phyloP scores from a whole-genome alignment of 2,329 filamentous ascomycete species.

The Cryphonectria japonica region DNA sequence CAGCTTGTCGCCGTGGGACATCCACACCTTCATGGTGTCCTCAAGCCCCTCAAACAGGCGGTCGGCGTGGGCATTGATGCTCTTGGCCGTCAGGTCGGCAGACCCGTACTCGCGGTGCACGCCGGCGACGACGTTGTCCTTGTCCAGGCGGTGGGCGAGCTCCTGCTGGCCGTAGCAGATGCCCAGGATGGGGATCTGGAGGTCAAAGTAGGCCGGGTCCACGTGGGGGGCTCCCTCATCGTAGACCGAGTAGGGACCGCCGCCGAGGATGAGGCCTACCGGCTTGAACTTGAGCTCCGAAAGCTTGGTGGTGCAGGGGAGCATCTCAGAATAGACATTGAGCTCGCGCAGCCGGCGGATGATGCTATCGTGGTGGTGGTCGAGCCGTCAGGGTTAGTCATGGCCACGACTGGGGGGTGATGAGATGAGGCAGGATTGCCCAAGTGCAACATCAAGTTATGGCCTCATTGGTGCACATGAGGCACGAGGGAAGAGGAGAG shows the following conservation, averaged over 20 bases:
- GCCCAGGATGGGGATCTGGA: slow-evolving; percentile 62
- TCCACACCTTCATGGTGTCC: slow-evolving; percentile 65
- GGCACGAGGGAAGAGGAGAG: not conserved
- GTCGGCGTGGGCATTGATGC: slow-evolving; percentile 65
- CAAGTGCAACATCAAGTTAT: not conserved
- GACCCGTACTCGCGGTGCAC: slow-evolving; percentile 27
- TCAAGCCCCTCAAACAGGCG: slow-evolving; percentile 77
- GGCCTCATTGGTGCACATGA: not conserved
- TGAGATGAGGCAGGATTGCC: not conserved
- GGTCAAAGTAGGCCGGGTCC: slow-evolving; percentile 79
- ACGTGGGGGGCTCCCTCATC: slow-evolving; percentile 74
- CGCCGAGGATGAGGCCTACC: slow-evolving; percentile 72
- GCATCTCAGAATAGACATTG: slow-evolving; percentile 85
- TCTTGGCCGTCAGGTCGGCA: slow-evolving; percentile 59
- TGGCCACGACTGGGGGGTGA: not conserved
- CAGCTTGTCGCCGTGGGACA: slow-evolving; percentile 91
- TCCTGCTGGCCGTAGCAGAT: slow-evolving; percentile 30
- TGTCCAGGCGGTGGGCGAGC: slow-evolving; percentile 28
- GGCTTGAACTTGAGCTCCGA: slow-evolving; percentile 78
- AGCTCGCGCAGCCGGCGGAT: slow-evolving; percentile 75
- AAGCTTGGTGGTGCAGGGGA: slow-evolving; percentile 83
- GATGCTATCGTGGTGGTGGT: slow-evolving; percentile 47
- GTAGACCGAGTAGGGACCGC: slow-evolving; percentile 74
- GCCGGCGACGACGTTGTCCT: slow-evolving; percentile 26
- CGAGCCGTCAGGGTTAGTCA: not conserved